phyloP scores from a whole-genome alignment of 225 moss, liverwort and hornwort species.

The Marchantia polymorpha region DNA sequence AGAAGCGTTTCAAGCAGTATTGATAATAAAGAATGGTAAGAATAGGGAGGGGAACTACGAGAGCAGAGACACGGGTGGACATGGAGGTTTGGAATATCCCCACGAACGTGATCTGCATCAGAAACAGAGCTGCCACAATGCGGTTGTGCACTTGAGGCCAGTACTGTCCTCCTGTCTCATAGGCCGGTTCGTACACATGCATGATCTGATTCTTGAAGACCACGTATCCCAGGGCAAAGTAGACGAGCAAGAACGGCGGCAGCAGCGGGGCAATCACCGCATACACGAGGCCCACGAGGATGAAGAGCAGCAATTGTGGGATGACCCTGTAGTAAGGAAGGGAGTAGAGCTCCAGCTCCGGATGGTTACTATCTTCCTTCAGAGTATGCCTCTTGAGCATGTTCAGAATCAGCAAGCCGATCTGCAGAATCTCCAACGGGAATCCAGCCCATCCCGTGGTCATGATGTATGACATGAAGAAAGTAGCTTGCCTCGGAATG shows the following conservation, averaged over 20 bases:
- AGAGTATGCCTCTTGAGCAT: slow-evolving; percentile 50
- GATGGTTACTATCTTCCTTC: slow-evolving; percentile 47
- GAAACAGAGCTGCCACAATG: slow-evolving; percentile 57
- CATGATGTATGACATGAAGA: slow-evolving; percentile 96
- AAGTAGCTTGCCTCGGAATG: slow-evolving; percentile 64
- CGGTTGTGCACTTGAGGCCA: slow-evolving; percentile 90
- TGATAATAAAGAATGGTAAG: slow-evolving; percentile 64
- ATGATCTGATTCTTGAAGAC: slow-evolving; percentile 93
- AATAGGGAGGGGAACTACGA: slow-evolving; percentile 61
- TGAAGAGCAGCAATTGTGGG: slow-evolving; percentile 79
- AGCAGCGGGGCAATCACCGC: slow-evolving; percentile 84
- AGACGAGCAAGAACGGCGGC: slow-evolving; percentile 82
- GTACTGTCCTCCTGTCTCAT: slow-evolving; percentile 87
- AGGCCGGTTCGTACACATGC: slow-evolving; percentile 86
- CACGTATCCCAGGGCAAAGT: slow-evolving; percentile 79
- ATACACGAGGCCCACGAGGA: slow-evolving; percentile 80
- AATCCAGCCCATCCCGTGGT: slow-evolving; percentile 98
- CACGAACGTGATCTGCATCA: slow-evolving; percentile 86
- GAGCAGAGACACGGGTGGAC: slow-evolving; percentile 54
- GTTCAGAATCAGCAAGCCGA: slow-evolving; percentile 60
- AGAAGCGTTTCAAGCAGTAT: slow-evolving; percentile 64
- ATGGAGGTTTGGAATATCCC: slow-evolving; percentile 80
- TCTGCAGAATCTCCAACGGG: slow-evolving; percentile 81
- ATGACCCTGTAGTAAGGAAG: slow-evolving; percentile 69
- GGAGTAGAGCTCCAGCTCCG: slow-evolving; percentile 62